Base-by-base conservation (phyloP, 2,329 filamentous ascomycete species). In the Sporothrix dimorphospora region DNA sequence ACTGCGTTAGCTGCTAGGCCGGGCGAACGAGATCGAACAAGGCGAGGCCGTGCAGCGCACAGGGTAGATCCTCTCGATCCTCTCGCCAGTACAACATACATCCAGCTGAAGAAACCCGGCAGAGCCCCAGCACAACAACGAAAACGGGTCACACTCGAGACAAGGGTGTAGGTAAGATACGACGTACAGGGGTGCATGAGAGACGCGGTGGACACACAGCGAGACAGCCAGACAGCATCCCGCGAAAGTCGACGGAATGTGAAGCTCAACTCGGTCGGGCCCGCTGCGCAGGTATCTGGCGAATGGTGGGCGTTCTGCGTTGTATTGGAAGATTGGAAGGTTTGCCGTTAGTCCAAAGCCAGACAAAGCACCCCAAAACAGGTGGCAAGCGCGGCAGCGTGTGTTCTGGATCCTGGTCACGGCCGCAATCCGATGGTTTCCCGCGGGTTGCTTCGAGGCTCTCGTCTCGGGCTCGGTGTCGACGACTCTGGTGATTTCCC, bases 11-110 rank as follows among this genome's bases (percentile, higher is more conserved):
- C 34, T 47, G 4, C 47, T 24, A 42, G 27, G 24, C 51, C 49
- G 21, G 49, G 66, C 45, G 65, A 67, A n/a, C 27, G 65, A 57
- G 38, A 55, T 47, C 34, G 38, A 70, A 47, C 30, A 34, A 70
- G 27, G 30, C 27, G 24, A 61, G 27, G 49, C 21, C 34, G 27
- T n/a, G 21, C 42, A 66, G 7, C 42, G 14, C 63, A 9, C 24
- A 12, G n/a, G 30, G 9, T 21, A 51, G 45, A 38, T n/a, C 16
- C 63, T 63, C n/a, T 61, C 19, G n/a, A 42, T 27, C 59, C 19
- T 63, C 38, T 30, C 12, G 55, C 9, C 30, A 38, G 55, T 21
- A 42, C 4, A 2, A 42, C 11, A 61, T 30, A 14, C 8, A 11
- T 11, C 7, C 30, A 61, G 19, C 55, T 61, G 30, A 61, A 61